Conservation (phyloP, 2,329 filamentous ascomycete genomes). For the Paecilomyces niveus region DNA sequence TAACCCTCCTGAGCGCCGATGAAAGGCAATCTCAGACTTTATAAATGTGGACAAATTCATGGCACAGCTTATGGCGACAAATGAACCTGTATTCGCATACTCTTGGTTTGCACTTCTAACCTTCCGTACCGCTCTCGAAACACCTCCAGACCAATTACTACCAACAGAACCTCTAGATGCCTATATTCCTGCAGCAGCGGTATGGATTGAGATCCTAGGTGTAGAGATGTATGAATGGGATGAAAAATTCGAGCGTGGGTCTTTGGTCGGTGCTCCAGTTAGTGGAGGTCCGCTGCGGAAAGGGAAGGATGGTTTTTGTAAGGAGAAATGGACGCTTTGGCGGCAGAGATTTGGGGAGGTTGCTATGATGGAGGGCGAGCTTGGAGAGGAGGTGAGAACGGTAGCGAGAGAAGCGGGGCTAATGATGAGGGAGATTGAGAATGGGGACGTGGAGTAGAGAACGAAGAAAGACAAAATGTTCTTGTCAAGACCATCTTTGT, state of each 20-base stretch:
- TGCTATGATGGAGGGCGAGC: not conserved
- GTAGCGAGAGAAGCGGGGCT: not conserved
- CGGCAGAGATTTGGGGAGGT: not conserved
- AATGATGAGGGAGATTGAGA: not conserved
- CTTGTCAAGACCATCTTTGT: too few relatives aligned
- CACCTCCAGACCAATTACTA: not conserved
- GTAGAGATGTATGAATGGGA: slow-evolving; percentile 9
- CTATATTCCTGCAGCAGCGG: slow-evolving; percentile 6
- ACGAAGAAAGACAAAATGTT: not conserved
- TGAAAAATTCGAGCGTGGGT: slow-evolving; percentile 2
- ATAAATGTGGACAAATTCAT: too few relatives aligned
- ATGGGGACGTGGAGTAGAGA: not conserved
- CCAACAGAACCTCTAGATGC: slow-evolving; percentile 1
- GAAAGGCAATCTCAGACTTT: too few relatives aligned
- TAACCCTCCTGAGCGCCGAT: too few relatives aligned
- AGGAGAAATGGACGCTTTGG: not conserved
- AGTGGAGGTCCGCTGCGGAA: not conserved
- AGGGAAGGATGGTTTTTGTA: not conserved
- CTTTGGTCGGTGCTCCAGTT: not conserved
- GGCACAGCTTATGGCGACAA: too few relatives aligned
- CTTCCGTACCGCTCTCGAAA: too few relatives aligned
- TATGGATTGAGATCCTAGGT: slow-evolving; percentile 8
- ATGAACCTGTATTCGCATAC: too few relatives aligned
- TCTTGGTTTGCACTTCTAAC: too few relatives aligned
- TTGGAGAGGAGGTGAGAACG: not conserved